phyloP scores from a whole-genome alignment of 2,329 filamentous ascomycete genomes.

The Teratosphaeria gauchensis region DNA sequence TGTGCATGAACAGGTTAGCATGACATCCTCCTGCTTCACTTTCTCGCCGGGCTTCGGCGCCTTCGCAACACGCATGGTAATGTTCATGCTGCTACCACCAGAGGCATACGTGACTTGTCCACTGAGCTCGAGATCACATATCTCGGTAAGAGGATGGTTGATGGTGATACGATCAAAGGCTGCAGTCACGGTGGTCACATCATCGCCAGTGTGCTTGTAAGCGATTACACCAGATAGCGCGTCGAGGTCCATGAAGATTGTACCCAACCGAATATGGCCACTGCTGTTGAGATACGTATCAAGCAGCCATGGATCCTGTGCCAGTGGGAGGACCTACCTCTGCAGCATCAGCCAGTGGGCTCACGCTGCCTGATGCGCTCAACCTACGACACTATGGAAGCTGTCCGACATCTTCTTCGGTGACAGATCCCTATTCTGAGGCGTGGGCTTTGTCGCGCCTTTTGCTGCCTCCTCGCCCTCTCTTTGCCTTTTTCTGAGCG shows the following conservation, averaged over 20 bases:
- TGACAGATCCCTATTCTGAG: conserved; percentile 45
- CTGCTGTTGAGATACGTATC: conserved; percentile 70
- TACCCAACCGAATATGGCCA: conserved; percentile 64
- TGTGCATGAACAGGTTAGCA: conserved; percentile 65
- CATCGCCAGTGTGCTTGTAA: conserved; percentile 60
- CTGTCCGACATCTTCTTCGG: conserved; percentile 64
- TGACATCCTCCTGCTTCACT: conserved; percentile 49
- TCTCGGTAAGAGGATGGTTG: conserved; percentile 62
- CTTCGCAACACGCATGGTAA: conserved; percentile 64
- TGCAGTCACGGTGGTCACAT: conserved; percentile 54
- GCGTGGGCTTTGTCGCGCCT: conserved; percentile 24
- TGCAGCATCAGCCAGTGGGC: conserved; percentile 18
- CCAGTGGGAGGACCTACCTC: conserved; percentile 53
- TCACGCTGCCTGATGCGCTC: background rate
- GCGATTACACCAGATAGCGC: conserved; percentile 67
- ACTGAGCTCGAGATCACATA: conserved; percentile 68
- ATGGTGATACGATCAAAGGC: conserved; percentile 57
- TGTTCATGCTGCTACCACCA: conserved; percentile 62
- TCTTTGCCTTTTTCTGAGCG: conserved; percentile 44
- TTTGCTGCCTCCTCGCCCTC: conserved; percentile 23
- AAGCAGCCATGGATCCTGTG: conserved; percentile 64
- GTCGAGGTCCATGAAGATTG: conserved; percentile 71
- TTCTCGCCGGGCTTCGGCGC: conserved; percentile 50
- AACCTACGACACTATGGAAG: conserved; percentile 52
- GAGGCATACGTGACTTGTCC: conserved; percentile 62